Base-by-base conservation (phyloP, 306 rosid species). In the Cucurbita argyrosperma region DNA sequence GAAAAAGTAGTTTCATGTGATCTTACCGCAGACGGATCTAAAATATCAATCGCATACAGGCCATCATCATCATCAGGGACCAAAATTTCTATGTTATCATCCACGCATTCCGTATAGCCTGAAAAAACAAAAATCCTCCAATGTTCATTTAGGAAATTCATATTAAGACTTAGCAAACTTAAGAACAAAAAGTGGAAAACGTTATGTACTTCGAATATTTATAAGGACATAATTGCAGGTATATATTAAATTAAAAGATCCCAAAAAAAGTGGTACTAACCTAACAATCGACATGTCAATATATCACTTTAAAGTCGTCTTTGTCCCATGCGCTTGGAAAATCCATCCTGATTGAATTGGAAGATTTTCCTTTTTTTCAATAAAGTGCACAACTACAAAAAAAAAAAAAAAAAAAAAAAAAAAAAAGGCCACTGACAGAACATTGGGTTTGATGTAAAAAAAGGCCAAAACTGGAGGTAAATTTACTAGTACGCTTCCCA, bases 1-100 rank as follows among this genome's bases (percentile, higher is more conserved):
- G 35, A 30, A 30, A 30, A 50, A 50, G 54, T 63, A 49, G 66
- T 49, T 38, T 49, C 39, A 51, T 53, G 16, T 75, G 39, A 76
- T 54, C 83, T 76, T 81, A 85, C 98, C 90, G 67, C 8, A 0
- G 94, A 89, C 4, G 97, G 98, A 82, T 93, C 98, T 65, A 93
- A 80, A 84, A 90, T 86, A 83, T 93, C 97, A 65, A 93, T 93
- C 43, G 98, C 98, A 77, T 90, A 90, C 12, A 93, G 88, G 11
- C 98, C 98, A 37, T 80, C 53, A 80, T 90, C 92, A 54, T 86
- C 94, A 1, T 87, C 90, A 6, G 98, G 98, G 26, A 90, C 97
- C 58, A 86, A 79, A 74, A 93, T 77, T 70, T 86, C 85, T 15
- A 84, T 69, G 55, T 83, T 79, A 47, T 83, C 50, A 74, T 90